Base-by-base conservation (phyloP, 2,329 filamentous ascomycete genomes). In the Cercospora brassicicola region DNA sequence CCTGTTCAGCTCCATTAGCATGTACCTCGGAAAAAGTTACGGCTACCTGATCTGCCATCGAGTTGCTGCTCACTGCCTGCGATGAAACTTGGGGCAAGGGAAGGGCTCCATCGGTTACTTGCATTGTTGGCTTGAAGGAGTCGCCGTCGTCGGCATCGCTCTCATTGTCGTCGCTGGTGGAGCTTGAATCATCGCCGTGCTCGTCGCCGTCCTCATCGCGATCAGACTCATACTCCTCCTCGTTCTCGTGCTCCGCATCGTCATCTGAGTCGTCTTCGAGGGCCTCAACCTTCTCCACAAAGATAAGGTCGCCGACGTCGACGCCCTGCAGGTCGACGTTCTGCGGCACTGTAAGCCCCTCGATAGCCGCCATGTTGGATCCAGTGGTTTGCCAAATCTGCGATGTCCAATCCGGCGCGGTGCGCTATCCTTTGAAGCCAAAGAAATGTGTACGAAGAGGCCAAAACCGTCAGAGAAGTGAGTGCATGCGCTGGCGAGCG, bases 241-340 rank as follows among this genome's bases (percentile, higher is more conserved):
- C 66, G 18, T 10, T 64, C 45, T 65, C 67, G 3, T 68, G 64
- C 5, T 68, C 59, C 8, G 64, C 63, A 1, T 59, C 64, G 2
- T 62, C 66, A 2, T 67, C 67, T 7, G 65, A 66, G 11, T 69
- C 66, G 42, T 59, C 57, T 5, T 66, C 31, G 20, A 69, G 65
- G 15, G 67, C 65, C 26, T 36, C 18, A 15, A 62, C 31, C 57
- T 65, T 69, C 20, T 68, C 15, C 10, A 75, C 59, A 23, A 69
- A 66, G 42, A 75, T 36, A 1, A 76, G 42, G 36, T 72, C 67
- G 55, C 73, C 74, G 28, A 71, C 60, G 10, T 67, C 45, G 42
- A 73, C 66, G 45, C 59, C 64, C 4, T 39, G 53, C 6, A 75
- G 57, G 20, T 59, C 62, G 9, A 57, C 57, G 31, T 63, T 64